Evolutionary conservation across 129 eudicot species (phyloP), one percentile per base, ranked within the genome.

Genomic region (Artemisia argyi): DNA sequence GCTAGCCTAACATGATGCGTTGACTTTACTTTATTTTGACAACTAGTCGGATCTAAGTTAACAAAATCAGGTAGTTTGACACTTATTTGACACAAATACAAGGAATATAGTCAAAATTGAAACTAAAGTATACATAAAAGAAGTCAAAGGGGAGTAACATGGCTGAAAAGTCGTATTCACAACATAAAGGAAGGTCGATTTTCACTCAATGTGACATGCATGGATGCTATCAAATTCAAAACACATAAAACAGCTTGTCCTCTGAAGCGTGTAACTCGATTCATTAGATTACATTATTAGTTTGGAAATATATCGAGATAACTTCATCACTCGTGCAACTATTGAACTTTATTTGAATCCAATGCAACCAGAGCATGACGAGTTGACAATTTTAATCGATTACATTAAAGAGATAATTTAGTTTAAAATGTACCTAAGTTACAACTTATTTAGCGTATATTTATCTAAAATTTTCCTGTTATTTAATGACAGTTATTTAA

Each of bases 1-100:
- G 5, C 57, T 52, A 65, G 67, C 79, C 79, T 75, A 75, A 75
- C 80, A 67, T 76, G 24, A 68, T 54, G 76, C 55, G 76, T 69
- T 77, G 71, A 77, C 81, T 77, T 69, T 51, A 77, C 66, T 61
- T 61, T 1, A 11, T 30, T 77, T 77, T 61, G 32, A 77, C 58
- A 58, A 61, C 60, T 14, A 51, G 46, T 71, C 53, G 50, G 24
- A 59, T 76, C 75, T 61, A 68, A 60, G 75, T 59, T n/a, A 60
- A 54, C 69, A 50, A 69, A 39, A 35, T 69, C 81, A 69, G 65
- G 71, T 62, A 20, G 65, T 52, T 75, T 75, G 66, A 65, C 78
- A 74, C 71, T 62, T 28, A 19, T 73, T 35, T 9, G 58, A 73
- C 52, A 49, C 55, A 64, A 3, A 12, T 57, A 55, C 57, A 65